A percentile compares a stretch with the other conserved stretches of the same genome.
Conservation (phyloP, 2,329 filamentous ascomycete genomes). For the Xylariaceae sp. region DNA sequence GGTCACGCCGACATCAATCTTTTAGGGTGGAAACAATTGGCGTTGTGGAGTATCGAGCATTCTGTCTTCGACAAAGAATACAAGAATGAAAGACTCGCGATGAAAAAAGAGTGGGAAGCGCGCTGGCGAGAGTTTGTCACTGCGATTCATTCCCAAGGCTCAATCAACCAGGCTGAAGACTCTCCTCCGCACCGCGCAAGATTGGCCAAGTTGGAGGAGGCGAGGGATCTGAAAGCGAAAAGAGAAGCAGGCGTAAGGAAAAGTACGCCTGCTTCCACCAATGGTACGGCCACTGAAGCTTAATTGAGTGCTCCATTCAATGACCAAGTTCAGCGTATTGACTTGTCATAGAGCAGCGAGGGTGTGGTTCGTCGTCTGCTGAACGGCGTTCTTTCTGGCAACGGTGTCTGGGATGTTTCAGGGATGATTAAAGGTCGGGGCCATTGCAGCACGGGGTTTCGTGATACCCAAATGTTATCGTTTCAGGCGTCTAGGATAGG, state of each 20-base stretch:
- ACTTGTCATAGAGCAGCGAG: neutral
- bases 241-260: neutral
- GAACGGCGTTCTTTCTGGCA: too few relatives aligned
- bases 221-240: neutral
- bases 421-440: too few relatives aligned
- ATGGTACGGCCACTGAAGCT: neutral
- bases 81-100: constrained; percentile 35
- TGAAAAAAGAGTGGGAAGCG: constrained; percentile 46
- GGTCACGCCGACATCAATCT: constrained; percentile 65
- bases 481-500: too few relatives aligned
- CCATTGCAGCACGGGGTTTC: too few relatives aligned
- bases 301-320: neutral
- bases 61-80: constrained; percentile 45
- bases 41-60: constrained; percentile 61
- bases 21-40: constrained; percentile 68
- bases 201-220: constrained; percentile 6
- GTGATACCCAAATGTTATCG: too few relatives aligned
- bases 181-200: neutral
- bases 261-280: neutral
- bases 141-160: neutral
- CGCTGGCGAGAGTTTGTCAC: constrained; percentile 59
- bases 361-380: neutral
- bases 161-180: neutral
- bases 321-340: neutral
- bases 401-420: too few relatives aligned